Base-by-base conservation (phyloP, 306 rosid genomes). In the Malus asiatica region DNA sequence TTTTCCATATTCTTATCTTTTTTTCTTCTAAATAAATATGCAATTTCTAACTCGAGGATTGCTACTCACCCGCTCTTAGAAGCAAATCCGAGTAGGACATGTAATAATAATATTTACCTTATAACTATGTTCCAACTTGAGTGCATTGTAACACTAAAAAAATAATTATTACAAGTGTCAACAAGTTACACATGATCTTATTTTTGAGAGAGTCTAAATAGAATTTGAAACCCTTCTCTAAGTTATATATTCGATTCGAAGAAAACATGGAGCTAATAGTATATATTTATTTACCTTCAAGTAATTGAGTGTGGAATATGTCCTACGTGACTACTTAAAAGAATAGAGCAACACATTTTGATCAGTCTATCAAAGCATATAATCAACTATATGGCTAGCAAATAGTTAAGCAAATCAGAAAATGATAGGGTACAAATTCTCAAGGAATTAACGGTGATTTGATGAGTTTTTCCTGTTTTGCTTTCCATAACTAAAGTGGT, bases 361-460 rank as follows among this genome's bases (percentile, higher is more conserved):
- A 23, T 59, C 77, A 16, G 1, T 73, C 23, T 42, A 73, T 72
- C 76, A 38, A 14, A 58, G 66, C 66, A 13, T 25, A 32, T 9
- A 57, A 14, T 16, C 12, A 64, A 72, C 23, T n/a, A 57, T 57
- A 13, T 19, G 40, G 42, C 22, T 32, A 30, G 35, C 11, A 32
- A 64, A 61, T 10, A 2, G 12, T 44, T 59, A 22, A 66, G 44
- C 48, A 38, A 51, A 46, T 19, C 15, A 30, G 53, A 70, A 63
- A 48, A 73, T 60, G 45, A 76, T 18, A 67, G 52, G 52, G 59
- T 77, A 64, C 46, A 80, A 58, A 77, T 61, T 68, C 80, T 44
- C 52, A 25, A 38, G 76, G 62, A 40, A 29, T 72, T 83, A 86
- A 79, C 78, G 71, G 57, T 76, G 75, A 62, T 25, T 64, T 76